These are phyloP conservation scores for Oryza coarctata DNA, from an alignment of 176 grass and related monocot genomes.

Conservation along the genomic window DNA sequence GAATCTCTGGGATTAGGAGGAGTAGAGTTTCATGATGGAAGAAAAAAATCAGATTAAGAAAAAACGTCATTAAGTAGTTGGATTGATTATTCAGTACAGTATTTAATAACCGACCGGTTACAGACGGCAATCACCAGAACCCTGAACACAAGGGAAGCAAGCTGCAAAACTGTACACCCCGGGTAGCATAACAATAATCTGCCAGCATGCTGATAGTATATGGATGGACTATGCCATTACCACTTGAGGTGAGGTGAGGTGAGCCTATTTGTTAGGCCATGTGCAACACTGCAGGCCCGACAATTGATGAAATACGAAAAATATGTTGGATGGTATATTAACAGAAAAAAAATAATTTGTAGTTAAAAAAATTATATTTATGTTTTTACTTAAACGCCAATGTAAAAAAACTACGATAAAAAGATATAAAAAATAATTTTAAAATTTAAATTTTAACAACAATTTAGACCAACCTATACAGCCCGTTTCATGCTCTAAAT, in stretches of 20 bases:
- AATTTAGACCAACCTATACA: no score
- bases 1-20: not conserved
- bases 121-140: not conserved
- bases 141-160: not conserved
- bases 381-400: no score
- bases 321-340: no score
- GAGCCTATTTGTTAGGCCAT: not conserved
- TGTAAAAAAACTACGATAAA: no score
- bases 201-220: not conserved
- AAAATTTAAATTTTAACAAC: no score
- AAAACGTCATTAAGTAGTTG: not conserved
- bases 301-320: no score
- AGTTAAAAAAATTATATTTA: no score
- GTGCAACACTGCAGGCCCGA: not conserved
- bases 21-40: not conserved
- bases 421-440: no score
- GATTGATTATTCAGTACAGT: not conserved
- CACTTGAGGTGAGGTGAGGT: not conserved
- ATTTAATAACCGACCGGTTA: not conserved
- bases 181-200: not conserved
- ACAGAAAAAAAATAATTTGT: no score
- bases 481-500: no score
- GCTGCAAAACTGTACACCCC: not conserved
- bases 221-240: not conserved
- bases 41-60: not conserved